Conservation (phyloP, 2,329 filamentous ascomycete species). For the Ceratocystis lukuohia region DNA sequence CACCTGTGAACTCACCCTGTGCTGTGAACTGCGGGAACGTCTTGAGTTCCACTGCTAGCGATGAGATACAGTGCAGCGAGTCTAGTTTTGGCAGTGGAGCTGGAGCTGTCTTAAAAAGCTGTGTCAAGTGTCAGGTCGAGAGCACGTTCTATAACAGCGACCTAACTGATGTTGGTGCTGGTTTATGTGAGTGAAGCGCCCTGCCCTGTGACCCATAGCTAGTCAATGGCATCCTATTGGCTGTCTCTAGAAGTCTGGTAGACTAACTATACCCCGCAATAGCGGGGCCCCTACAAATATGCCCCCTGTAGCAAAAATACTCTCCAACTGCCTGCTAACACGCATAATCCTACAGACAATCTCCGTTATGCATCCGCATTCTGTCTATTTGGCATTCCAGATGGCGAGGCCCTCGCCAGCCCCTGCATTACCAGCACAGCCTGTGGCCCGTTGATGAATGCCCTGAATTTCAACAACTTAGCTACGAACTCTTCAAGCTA, state of each 20-base stretch:
- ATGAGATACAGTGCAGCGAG: constrained; percentile 38
- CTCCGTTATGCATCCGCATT: constrained; percentile 41
- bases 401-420: constrained; percentile 29
- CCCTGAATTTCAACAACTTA: constrained; percentile 38
- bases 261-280: background rate
- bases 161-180: constrained; percentile 39
- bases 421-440: constrained; percentile 44
- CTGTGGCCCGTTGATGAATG: constrained; percentile 36
- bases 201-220: background rate
- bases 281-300: background rate
- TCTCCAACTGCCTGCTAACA: background rate
- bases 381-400: constrained; percentile 40
- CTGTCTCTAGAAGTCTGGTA: background rate
- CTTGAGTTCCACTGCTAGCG: constrained; percentile 31
- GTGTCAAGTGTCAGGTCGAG: constrained; percentile 38
- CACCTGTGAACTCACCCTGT: constrained; percentile 38
- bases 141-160: constrained; percentile 35
- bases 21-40: constrained; percentile 40
- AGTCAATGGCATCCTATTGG: background rate
- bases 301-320: background rate
- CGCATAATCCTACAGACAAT: constrained; percentile 34
- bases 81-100: constrained; percentile 28
- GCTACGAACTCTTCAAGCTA: constrained; percentile 34
- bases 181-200: constrained; percentile 39
- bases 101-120: constrained; percentile 39